phyloP scores from a whole-genome alignment of 2,329 filamentous ascomycete species.

The Ciborinia camelliae region DNA sequence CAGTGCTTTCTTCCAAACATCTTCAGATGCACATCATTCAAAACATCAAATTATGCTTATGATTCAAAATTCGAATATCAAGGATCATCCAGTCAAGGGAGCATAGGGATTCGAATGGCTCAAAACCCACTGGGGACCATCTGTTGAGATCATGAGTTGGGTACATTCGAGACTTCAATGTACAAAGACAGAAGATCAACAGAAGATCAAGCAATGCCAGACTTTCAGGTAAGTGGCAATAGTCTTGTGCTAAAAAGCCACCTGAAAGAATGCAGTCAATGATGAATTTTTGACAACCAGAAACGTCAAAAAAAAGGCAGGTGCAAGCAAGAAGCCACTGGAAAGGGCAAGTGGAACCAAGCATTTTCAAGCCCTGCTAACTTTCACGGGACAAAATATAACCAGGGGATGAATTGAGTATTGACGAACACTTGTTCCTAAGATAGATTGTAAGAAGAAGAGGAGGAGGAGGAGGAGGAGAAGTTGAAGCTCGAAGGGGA shows the following conservation, averaged over 20 bases:
- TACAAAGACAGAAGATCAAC: neutral
- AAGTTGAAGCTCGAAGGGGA: neutral
- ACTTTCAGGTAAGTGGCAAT: neutral
- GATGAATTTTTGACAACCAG: neutral
- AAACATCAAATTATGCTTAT: neutral
- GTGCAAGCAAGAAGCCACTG: neutral
- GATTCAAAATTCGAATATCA: too few species aligned
- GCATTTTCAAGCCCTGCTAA: neutral
- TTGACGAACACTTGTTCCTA: conserved; percentile 1
- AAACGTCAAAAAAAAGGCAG: neutral
- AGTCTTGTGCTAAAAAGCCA: neutral
- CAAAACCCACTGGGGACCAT: neutral
- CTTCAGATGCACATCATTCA: neutral
- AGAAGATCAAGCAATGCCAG: neutral
- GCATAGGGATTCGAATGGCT: neutral
- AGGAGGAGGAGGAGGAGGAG: neutral
- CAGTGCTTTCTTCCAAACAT: neutral
- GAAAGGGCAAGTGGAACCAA: neutral
- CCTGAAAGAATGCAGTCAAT: neutral
- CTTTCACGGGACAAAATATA: neutral
- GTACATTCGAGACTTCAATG: neutral
- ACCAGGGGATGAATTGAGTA: neutral
- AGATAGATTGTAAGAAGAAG: neutral
- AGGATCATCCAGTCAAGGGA: too few species aligned
- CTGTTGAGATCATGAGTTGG: neutral